Conservation (phyloP, 345 rosid species). For the Eucalyptus pumila region DNA sequence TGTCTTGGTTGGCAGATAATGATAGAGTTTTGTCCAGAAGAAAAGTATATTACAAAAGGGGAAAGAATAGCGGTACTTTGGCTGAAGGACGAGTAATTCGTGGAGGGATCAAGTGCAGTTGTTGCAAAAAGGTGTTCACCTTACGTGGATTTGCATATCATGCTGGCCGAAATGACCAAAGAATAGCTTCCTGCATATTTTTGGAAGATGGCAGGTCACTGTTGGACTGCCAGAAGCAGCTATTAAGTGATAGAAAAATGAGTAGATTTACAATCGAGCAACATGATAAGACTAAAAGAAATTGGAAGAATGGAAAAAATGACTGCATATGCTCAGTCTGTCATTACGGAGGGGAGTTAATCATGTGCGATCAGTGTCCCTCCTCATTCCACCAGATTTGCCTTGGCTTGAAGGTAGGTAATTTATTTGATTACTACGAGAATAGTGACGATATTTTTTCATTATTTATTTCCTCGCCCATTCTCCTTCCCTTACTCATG, state of each 20-base stretch:
- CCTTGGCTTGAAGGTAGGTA: slow-evolving; percentile 44
- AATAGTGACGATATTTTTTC: not conserved
- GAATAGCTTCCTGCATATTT: slow-evolving; percentile 12
- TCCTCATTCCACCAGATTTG: slow-evolving; percentile 67
- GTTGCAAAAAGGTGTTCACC: slow-evolving; percentile 8
- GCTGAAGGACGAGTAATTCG: slow-evolving; percentile 26
- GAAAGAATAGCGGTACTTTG: not conserved
- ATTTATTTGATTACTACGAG: not conserved
- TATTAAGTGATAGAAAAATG: not conserved
- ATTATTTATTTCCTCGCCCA: not conserved
- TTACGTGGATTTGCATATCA: slow-evolving; percentile 5
- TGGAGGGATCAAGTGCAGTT: slow-evolving; percentile 23
- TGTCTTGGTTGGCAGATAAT: slow-evolving; percentile 35
- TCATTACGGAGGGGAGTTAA: slow-evolving; percentile 66
- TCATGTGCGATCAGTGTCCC: slow-evolving; percentile 75
- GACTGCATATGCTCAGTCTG: slow-evolving; percentile 62
- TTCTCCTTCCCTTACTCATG: not conserved
- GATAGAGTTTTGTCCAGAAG: slow-evolving; percentile 1
- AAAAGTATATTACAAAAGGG: slow-evolving; percentile 12
- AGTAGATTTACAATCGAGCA: not conserved
- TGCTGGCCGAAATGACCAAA: not conserved
- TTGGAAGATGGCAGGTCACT: slow-evolving; percentile 32
- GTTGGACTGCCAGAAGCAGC: slow-evolving; percentile 26
- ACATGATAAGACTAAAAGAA: slow-evolving; percentile 6
- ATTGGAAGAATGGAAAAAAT: slow-evolving; percentile 21